Evolutionary conservation across 306 rosid genomes (phyloP).

Genomic region (Quercus robur): DNA sequence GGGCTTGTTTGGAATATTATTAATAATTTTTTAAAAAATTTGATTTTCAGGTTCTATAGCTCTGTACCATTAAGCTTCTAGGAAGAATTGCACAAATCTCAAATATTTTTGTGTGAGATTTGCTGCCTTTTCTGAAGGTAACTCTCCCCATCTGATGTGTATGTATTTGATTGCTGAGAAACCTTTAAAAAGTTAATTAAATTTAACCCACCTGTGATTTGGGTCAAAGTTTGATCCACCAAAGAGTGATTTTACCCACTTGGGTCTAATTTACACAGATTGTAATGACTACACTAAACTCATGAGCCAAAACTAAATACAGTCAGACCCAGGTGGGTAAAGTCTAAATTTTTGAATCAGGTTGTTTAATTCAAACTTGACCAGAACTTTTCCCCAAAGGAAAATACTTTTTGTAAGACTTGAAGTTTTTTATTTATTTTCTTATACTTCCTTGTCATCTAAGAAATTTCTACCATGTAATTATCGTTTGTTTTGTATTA

Average conservation of each 20-base stretch:
- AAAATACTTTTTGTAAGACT: background rate
- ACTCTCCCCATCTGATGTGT: background rate
- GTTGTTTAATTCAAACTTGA: too few species aligned
- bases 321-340: too few species aligned
- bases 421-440: background rate
- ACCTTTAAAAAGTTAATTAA: background rate
- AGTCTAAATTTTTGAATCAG: too few species aligned
- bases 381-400: background rate
- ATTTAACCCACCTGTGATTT: too few species aligned
- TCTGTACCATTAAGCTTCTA: background rate
- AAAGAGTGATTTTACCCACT: too few species aligned
- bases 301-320: too few species aligned
- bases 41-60: background rate
- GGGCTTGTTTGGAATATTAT: background rate
- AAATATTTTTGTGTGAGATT: background rate
- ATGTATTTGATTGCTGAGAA: background rate
- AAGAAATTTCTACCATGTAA: too few species aligned
- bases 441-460: background rate
- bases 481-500: too few species aligned
- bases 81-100: conserved; percentile 9
- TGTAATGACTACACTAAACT: too few species aligned
- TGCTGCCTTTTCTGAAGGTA: conserved; percentile 7
- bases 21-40: background rate
- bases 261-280: too few species aligned
- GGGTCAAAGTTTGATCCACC: too few species aligned